A percentile compares a stretch with the other conserved stretches of the same genome.
phyloP scores from a whole-genome alignment of 2,329 filamentous ascomycete genomes.

The Colletotrichum liriopes region DNA sequence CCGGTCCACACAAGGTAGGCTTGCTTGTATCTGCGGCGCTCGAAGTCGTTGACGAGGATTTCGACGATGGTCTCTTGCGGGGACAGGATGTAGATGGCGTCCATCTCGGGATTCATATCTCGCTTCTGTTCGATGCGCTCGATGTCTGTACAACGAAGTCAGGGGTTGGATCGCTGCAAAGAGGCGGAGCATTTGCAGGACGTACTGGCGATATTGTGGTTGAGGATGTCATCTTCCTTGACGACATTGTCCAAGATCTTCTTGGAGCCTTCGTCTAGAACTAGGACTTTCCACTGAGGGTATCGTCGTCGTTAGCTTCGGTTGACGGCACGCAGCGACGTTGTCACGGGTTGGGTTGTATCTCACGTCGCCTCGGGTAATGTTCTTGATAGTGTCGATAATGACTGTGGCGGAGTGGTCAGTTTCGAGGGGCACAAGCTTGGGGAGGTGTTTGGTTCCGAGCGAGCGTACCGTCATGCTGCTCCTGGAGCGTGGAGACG shows the following conservation, averaged over 20 bases:
- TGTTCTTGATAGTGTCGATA: conserved; percentile 80
- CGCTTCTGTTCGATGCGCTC: conserved; percentile 92
- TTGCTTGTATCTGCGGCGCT: conserved; percentile 84
- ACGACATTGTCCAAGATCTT: conserved; percentile 92
- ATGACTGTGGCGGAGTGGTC: conserved; percentile 69
- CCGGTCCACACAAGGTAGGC: conserved; percentile 89
- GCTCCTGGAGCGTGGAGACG: conserved; percentile 78
- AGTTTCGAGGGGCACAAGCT: conserved; percentile 18
- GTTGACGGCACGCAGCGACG: neutral
- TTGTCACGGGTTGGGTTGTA: conserved; percentile 5
- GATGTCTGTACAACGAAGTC: conserved; percentile 76
- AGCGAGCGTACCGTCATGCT: conserved; percentile 69
- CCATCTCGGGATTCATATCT: conserved; percentile 88
- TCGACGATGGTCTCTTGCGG: conserved; percentile 92
- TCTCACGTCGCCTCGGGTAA: conserved; percentile 85
- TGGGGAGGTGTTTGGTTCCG: no score
- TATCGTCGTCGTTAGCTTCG: conserved; percentile 26
- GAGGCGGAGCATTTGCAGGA: conserved; percentile 29
- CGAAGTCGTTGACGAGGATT: conserved; percentile 93
- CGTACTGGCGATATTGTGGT: conserved; percentile 95
- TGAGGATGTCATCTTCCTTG: conserved; percentile 97
- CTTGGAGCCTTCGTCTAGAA: conserved; percentile 87
- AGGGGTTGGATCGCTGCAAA: conserved; percentile 32
- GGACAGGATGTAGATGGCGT: conserved; percentile 93
- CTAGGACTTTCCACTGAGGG: conserved; percentile 92